These are phyloP conservation scores for Hypomontagnella submonticulosa DNA, from an alignment of 495 filamentous ascomycete genomes.

Conservation along the genomic window DNA sequence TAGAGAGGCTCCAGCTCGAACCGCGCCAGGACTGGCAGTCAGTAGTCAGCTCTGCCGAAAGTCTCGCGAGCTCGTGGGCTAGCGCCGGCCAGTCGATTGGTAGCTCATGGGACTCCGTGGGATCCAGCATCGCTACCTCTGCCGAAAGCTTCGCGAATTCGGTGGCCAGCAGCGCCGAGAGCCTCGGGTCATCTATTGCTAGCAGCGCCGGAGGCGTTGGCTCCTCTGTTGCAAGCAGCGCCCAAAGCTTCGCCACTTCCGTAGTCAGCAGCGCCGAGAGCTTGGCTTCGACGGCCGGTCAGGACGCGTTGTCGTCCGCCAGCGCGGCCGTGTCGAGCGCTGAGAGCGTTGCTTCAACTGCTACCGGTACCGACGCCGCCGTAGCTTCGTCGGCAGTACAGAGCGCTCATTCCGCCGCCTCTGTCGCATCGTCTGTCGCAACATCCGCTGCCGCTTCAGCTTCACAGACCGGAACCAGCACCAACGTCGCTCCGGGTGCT, in stretches of 20 bases:
- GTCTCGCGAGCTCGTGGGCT: conserved; percentile 31
- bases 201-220: conserved; percentile 23
- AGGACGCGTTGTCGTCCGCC: conserved; percentile 26
- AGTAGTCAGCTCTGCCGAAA: conserved; percentile 29
- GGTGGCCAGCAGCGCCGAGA: conserved; percentile 18
- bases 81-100: conserved; percentile 34
- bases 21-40: conserved; percentile 40
- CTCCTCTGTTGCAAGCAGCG: conserved; percentile 19
- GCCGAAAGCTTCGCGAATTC: conserved; percentile 31
- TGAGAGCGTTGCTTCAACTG: conserved; percentile 38
- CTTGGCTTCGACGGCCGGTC: conserved; percentile 18
- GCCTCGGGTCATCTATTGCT: conserved; percentile 11
- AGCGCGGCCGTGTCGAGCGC: conserved; percentile 31
- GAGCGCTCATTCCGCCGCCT: conserved; percentile 33
- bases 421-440: conserved; percentile 15
- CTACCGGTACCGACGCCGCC: conserved; percentile 27
- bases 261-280: conserved; percentile 23
- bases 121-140: conserved; percentile 25
- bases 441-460: conserved; percentile 5
- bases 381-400: conserved; percentile 31
- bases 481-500: conserved; percentile 13
- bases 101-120: conserved; percentile 16
- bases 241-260: conserved; percentile 13
- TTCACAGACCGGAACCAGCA: background rate
- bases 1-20: background rate